Conservation (phyloP, 768 basidiomycete species). For the Holtermanniella nyarrowii region DNA sequence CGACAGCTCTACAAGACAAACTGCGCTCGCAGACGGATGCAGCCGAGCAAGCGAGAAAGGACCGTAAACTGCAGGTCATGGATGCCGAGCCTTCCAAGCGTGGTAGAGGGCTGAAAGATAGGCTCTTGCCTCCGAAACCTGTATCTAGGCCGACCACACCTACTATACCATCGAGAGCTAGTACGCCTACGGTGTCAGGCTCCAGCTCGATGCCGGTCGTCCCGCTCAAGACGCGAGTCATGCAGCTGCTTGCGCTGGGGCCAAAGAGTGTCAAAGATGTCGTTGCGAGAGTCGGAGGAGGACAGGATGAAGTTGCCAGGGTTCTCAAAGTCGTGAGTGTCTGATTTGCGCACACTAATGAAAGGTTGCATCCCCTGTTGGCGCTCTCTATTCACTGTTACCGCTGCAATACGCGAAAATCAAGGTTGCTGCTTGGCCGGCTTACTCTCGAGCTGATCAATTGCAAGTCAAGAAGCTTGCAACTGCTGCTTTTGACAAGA, state of each 20-base stretch:
- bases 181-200: not conserved
- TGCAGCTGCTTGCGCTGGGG: slow-evolving; percentile 30
- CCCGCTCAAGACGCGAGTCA: slow-evolving; percentile 28
- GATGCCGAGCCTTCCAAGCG: not conserved
- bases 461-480: slow-evolving; percentile 14
- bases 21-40: not conserved
- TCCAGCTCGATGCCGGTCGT: too few species aligned
- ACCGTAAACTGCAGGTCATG: slow-evolving; percentile 7
- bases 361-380: slow-evolving; percentile 14
- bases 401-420: slow-evolving; percentile 31
- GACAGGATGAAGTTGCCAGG: slow-evolving; percentile 26
- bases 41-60: slow-evolving; percentile 17
- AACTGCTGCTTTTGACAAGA: slow-evolving; percentile 25
- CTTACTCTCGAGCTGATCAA: slow-evolving; percentile 25
- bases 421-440: slow-evolving; percentile 24
- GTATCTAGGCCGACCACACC: slow-evolving; percentile 2
- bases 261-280: slow-evolving; percentile 19
- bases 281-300: slow-evolving; percentile 19
- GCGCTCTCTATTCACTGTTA: slow-evolving; percentile 16
- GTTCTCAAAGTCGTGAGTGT: slow-evolving; percentile 30
- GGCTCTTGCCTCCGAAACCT: not conserved
- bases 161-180: slow-evolving; percentile 12
- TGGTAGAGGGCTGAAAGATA: not conserved
- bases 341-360: not conserved
- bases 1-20: not conserved